These are phyloP conservation scores for Triticum dicoccoides DNA, from an alignment of 176 grass and related monocot species.

Conservation along the genomic window DNA sequence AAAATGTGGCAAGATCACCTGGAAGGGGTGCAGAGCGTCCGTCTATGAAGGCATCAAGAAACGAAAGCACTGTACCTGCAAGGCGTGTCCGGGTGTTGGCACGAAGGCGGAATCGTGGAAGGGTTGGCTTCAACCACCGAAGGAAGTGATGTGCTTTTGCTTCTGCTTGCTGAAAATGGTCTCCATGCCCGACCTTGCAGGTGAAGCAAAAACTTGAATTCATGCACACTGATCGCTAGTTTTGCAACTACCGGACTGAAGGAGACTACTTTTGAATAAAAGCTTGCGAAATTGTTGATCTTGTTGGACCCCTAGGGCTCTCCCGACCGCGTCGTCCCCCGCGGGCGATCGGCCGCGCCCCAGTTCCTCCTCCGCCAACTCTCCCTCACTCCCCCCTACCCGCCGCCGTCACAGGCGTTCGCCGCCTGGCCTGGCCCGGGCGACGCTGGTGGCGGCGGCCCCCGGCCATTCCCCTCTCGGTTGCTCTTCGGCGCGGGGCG, in stretches of 20 bases:
- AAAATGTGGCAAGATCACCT: slow-evolving; percentile 42
- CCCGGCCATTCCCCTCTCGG: too few relatives aligned
- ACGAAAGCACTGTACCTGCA: slow-evolving; percentile 54
- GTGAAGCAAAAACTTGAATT: slow-evolving; percentile 30
- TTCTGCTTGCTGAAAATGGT: neutral
- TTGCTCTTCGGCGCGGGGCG: too few relatives aligned
- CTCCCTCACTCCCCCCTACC: too few relatives aligned
- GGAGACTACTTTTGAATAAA: neutral
- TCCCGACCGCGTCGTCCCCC: too few relatives aligned
- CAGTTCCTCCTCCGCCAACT: too few relatives aligned
- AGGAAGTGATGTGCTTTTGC: slow-evolving; percentile 7
- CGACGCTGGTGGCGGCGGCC: too few relatives aligned
- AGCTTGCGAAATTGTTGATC: neutral
- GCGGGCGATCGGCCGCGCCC: too few relatives aligned
- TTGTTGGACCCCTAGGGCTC: too few relatives aligned
- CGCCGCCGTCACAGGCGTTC: too few relatives aligned
- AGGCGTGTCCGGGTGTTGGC: slow-evolving; percentile 29
- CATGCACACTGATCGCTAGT: neutral
- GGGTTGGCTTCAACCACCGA: neutral
- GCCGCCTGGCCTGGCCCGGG: too few relatives aligned
- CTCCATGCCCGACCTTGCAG: slow-evolving; percentile 13
- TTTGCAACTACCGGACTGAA: neutral
- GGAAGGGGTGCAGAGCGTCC: slow-evolving; percentile 21
- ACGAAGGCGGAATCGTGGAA: neutral
- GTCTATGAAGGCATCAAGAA: slow-evolving; percentile 35